phyloP scores from a whole-genome alignment of 345 rosid species.

The Camelina sativa region DNA sequence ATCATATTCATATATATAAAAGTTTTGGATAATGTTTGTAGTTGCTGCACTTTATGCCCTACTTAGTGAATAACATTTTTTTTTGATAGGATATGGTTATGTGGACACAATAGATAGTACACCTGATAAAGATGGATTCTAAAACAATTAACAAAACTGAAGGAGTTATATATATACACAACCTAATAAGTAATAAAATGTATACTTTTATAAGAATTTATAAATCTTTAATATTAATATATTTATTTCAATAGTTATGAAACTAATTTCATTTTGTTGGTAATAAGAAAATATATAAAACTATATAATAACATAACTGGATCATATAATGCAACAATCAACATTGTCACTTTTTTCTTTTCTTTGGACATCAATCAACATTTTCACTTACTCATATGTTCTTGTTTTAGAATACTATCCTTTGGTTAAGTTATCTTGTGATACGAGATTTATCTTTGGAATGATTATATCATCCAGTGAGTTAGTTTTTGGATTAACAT shows the following conservation, averaged over 20 bases:
- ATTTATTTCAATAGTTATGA: background rate
- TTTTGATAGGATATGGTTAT: constrained; percentile 33
- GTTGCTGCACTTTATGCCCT: constrained; percentile 45
- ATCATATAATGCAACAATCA: constrained; percentile 5
- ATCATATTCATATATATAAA: constrained; percentile 20
- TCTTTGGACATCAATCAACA: too few species aligned
- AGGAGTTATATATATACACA: background rate
- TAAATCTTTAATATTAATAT: background rate
- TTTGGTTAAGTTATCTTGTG: background rate
- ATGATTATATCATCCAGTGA: too few species aligned
- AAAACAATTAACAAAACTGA: background rate
- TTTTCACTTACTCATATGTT: background rate
- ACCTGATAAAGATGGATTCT: constrained; percentile 30
- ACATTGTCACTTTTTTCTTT: background rate
- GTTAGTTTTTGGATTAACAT: too few species aligned
- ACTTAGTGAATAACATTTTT: constrained; percentile 33
- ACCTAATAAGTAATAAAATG: background rate
- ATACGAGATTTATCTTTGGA: background rate
- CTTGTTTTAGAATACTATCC: background rate
- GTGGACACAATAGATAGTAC: constrained; percentile 41
- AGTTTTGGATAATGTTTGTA: constrained; percentile 42
- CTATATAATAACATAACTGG: background rate
- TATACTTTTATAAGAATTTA: background rate
- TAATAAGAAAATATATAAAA: background rate
- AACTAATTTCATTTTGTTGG: background rate